Evolutionary conservation across 2,329 filamentous ascomycete species (phyloP).

Genomic region (Colletotrichum camelliae): DNA sequence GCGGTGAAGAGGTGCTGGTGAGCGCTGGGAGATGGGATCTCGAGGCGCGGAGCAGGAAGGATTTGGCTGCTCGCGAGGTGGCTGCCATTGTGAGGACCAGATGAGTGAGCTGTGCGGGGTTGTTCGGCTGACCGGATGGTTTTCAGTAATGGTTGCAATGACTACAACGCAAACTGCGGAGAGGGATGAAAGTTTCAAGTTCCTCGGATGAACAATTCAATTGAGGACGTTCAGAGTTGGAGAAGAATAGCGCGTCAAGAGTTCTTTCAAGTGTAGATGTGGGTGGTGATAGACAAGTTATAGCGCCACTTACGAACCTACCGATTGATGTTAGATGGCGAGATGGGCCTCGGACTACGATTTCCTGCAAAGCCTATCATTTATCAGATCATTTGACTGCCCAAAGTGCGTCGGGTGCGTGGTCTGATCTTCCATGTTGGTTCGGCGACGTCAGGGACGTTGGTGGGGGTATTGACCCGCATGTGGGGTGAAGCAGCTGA

Average conservation of each 20-base stretch:
- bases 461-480: background rate
- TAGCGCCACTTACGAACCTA: background rate
- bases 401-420: background rate
- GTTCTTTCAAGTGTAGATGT: background rate
- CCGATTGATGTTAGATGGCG: background rate
- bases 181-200: accelerated
- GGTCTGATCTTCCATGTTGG: background rate
- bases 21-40: background rate
- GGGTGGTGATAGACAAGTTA: background rate
- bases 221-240: background rate
- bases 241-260: background rate
- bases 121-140: background rate
- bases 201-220: background rate
- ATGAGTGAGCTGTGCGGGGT: background rate
- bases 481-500: background rate
- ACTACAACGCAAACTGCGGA: background rate
- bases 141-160: background rate
- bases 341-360: background rate
- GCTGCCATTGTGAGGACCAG: background rate
- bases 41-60: background rate
- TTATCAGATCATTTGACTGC: background rate
- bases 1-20: background rate
- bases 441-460: background rate
- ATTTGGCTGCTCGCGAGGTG: background rate
- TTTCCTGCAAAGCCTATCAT: background rate